Evolutionary conservation across 2,329 filamentous ascomycete genomes (phyloP).

Genomic region (Aspergillus proliferans): DNA sequence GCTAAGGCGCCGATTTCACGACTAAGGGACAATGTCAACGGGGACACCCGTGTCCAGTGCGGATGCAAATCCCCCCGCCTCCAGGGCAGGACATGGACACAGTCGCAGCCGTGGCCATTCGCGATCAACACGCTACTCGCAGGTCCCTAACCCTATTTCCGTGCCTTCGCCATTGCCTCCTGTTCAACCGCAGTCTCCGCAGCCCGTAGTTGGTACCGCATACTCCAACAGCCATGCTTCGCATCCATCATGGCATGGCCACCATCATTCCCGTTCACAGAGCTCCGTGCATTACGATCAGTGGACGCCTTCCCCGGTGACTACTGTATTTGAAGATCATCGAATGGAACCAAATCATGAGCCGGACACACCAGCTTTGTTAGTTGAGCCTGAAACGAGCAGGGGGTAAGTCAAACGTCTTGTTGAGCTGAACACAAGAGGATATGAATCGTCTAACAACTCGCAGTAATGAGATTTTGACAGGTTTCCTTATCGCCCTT

Average conservation of each 20-base stretch:
- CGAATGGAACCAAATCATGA: not conserved
- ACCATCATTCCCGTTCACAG: slow-evolving; percentile 36
- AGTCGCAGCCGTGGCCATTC: slow-evolving; percentile 28
- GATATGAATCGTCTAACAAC: slow-evolving; percentile 14
- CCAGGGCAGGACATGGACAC: slow-evolving; percentile 23
- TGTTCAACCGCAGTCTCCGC: slow-evolving; percentile 12
- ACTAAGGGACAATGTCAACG: slow-evolving; percentile 26
- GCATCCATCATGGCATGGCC: slow-evolving; percentile 17
- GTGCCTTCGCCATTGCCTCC: slow-evolving; percentile 13
- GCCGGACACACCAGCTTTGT: not conserved
- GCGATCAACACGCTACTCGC: slow-evolving; percentile 26
- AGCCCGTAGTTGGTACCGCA: slow-evolving; percentile 9
- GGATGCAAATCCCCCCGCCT: slow-evolving; percentile 20
- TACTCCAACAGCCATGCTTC: slow-evolving; percentile 22
- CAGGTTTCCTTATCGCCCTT: slow-evolving; percentile 39
- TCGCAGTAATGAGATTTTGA: slow-evolving; percentile 42
- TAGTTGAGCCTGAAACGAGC: slow-evolving; percentile 2
- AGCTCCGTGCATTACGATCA: slow-evolving; percentile 8
- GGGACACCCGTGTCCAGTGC: slow-evolving; percentile 23
- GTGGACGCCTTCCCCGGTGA: not conserved
- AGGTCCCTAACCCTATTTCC: slow-evolving; percentile 21
- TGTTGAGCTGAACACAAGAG: not conserved
- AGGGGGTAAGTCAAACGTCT: slow-evolving; percentile 10
- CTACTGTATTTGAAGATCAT: not conserved
- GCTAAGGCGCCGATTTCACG: not conserved